These are phyloP conservation scores for Verticillium tricorpus DNA, from an alignment of 2,329 filamentous ascomycete species.

Conservation along the genomic window DNA sequence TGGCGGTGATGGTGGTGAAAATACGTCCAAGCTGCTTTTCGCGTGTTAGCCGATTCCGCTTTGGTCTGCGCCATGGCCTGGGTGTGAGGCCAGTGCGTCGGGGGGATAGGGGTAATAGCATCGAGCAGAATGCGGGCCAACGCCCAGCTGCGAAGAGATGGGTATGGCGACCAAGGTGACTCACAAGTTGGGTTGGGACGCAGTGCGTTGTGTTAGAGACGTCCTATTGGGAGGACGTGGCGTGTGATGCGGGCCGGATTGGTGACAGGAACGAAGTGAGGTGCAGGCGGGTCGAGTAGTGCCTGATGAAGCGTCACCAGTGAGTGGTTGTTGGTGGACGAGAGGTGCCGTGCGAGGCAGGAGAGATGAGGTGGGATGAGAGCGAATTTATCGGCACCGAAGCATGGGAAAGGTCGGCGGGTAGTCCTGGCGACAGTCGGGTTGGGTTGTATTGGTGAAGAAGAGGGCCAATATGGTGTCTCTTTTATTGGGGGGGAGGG, in stretches of 20 bases:
- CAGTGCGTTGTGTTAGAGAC: conserved; percentile 11
- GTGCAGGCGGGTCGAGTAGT: conserved; percentile 18
- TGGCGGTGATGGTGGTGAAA: conserved; percentile 13
- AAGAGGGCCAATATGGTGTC: not conserved
- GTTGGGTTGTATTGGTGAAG: conserved; percentile 5
- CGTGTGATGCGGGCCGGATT: conserved; percentile 9
- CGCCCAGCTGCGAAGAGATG: not conserved
- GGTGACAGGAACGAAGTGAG: conserved; percentile 12
- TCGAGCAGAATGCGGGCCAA: not conserved
- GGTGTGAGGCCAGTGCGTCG: not conserved
- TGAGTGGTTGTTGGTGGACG: conserved; percentile 26
- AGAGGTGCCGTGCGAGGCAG: conserved; percentile 16
- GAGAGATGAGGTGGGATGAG: conserved; percentile 19
- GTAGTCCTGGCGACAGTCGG: conserved; percentile 1
- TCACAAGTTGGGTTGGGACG: conserved; percentile 11
- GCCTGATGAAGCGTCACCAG: conserved; percentile 30
- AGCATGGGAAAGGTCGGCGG: conserved; percentile 9
- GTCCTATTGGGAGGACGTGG: conserved; percentile 5
- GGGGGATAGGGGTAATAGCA: not conserved
- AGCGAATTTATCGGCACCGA: conserved; percentile 21
- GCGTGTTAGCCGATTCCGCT: conserved; percentile 10
- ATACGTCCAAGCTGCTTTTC: not conserved
- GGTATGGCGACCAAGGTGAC: conserved; percentile 4
- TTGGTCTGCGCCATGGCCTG: too few relatives aligned
- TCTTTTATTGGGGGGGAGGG: conserved; percentile 1